Evolutionary conservation across 2,329 filamentous ascomycete genomes (phyloP).

Genomic region (Claviceps sp.): DNA sequence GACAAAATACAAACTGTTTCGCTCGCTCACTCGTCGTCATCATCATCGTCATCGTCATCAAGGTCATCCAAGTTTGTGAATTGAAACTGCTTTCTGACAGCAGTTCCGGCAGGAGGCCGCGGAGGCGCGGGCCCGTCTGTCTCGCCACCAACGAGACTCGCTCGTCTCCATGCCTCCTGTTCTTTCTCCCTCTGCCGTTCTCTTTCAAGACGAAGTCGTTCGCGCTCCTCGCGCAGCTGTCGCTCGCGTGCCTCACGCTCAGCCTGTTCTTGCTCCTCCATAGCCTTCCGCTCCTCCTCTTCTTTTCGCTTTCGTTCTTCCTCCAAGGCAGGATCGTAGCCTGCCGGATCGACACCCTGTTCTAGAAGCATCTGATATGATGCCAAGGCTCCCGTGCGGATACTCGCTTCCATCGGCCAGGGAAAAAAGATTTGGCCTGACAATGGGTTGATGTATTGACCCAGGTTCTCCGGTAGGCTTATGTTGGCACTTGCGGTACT

Average conservation of each 20-base stretch:
- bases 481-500: conserved; percentile 21
- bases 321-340: conserved; percentile 43
- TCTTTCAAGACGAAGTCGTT: conserved; percentile 26
- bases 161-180: conserved; percentile 27
- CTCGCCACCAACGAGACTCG: conserved; percentile 18
- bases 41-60: conserved; percentile 33
- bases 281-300: conserved; percentile 33
- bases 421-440: conserved; percentile 53
- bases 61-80: conserved; percentile 41
- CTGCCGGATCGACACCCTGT: conserved; percentile 46
- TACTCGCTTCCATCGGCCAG: conserved; percentile 61
- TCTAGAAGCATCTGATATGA: conserved; percentile 48
- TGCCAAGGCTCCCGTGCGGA: conserved; percentile 55
- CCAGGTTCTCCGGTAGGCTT: conserved; percentile 34
- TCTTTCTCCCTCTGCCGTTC: conserved; percentile 30
- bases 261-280: conserved; percentile 32
- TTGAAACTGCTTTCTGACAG: conserved; percentile 40
- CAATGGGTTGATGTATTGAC: conserved; percentile 39
- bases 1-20: neutral
- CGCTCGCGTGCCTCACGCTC: conserved; percentile 34
- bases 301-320: conserved; percentile 36
- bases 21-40: conserved; percentile 10
- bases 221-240: conserved; percentile 24
- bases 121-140: conserved; percentile 14
- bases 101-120: conserved; percentile 14